phyloP scores from a whole-genome alignment of 345 rosid genomes.

The Hevea brasiliensis region DNA sequence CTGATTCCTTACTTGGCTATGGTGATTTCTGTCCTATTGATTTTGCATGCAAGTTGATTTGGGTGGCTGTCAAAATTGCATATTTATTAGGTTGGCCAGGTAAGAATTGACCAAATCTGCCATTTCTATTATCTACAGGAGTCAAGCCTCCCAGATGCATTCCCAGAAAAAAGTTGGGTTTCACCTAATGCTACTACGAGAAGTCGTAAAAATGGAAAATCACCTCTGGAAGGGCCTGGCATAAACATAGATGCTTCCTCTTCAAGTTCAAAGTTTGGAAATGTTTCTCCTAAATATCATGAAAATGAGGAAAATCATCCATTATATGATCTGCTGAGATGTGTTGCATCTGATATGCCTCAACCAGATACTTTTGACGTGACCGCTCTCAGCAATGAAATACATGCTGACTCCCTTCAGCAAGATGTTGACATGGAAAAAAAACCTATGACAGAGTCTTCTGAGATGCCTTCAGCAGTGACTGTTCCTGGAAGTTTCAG shows the following conservation, averaged over 20 bases:
- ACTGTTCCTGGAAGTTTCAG: conserved; percentile 39
- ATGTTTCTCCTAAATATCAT: conserved; percentile 20
- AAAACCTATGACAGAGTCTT: conserved; percentile 25
- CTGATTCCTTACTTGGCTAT: not conserved
- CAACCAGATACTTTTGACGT: conserved; percentile 55
- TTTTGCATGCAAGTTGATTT: not conserved
- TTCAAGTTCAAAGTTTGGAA: conserved; percentile 29
- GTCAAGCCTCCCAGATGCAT: conserved; percentile 71
- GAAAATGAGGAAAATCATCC: conserved; percentile 40
- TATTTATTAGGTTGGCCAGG: not conserved
- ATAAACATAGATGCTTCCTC: conserved; percentile 22
- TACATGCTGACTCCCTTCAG: conserved; percentile 28
- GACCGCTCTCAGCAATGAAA: conserved; percentile 41
- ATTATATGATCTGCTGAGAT: conserved; percentile 42
- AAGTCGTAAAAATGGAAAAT: conserved; percentile 46
- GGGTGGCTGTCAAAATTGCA: not conserved
- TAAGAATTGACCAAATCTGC: not conserved
- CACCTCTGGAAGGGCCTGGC: conserved; percentile 32
- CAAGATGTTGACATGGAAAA: conserved; percentile 61
- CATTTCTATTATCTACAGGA: conserved; percentile 48
- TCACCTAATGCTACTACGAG: conserved; percentile 66
- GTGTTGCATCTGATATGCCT: conserved; percentile 24
- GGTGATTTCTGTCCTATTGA: not conserved
- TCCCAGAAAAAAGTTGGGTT: conserved; percentile 49
- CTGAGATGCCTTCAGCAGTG: conserved; percentile 28